phyloP scores from a whole-genome alignment of 2,329 filamentous ascomycete genomes.

The Phaeophleospora eucalypticola region DNA sequence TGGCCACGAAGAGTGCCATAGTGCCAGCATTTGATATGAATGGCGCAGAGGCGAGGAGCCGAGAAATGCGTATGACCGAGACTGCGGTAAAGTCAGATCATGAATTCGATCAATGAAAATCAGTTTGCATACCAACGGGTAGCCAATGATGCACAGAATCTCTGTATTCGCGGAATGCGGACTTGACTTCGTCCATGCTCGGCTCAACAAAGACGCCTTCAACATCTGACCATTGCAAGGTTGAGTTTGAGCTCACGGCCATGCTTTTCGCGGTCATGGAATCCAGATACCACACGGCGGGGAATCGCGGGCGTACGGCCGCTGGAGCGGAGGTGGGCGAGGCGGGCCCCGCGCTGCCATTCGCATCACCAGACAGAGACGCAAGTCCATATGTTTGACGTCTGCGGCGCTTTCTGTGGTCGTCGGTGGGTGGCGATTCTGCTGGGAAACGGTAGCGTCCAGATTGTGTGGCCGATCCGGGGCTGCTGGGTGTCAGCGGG shows the following conservation, averaged over 20 bases:
- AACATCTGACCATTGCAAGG: conserved; percentile 11
- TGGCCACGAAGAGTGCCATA: conserved; percentile 10
- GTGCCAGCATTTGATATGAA: conserved; percentile 6
- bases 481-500: not conserved
- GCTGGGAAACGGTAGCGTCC: no score
- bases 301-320: no score
- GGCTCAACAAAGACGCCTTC: not conserved
- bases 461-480: no score
- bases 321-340: no score
- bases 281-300: conserved; percentile 14
- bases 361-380: no score
- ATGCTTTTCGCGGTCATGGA: conserved; percentile 14
- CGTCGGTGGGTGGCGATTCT: no score
- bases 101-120: no score
- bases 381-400: no score
- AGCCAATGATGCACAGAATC: conserved; percentile 14
- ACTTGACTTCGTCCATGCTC: conserved; percentile 3
- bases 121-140: no score
- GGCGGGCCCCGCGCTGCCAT: no score
- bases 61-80: conserved; percentile 2
- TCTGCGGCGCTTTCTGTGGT: no score
- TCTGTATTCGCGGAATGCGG: conserved; percentile 6
- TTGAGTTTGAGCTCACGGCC: not conserved
- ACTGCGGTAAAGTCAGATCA: no score
- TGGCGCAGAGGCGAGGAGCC: not conserved